Evolutionary conservation across 78 protist species (phyloP), one percentile per base, ranked within the genome.

Genomic region (Mantamonas sphyraenae): DNA sequence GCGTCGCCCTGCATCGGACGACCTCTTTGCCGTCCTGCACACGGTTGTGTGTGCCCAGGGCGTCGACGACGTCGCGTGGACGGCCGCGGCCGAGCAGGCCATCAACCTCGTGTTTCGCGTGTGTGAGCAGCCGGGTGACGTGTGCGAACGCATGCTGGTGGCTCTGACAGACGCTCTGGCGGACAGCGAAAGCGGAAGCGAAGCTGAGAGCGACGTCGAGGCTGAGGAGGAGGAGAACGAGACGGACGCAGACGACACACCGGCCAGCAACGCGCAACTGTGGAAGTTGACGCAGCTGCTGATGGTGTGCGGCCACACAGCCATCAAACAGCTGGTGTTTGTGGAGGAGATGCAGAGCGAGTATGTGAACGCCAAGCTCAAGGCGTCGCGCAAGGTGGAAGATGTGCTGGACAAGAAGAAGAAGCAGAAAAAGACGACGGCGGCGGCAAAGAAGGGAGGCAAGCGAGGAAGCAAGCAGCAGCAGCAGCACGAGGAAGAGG

Each of bases 241-340:
- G n/a, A n/a, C n/a, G n/a, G n/a, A n/a, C n/a, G n/a, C n/a, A n/a
- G n/a, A n/a, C n/a, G n/a, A n/a, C n/a, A n/a, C n/a, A n/a, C n/a
- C n/a, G n/a, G n/a, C n/a, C n/a, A n/a, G n/a, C n/a, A n/a, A n/a
- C n/a, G n/a, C n/a, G n/a, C n/a, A n/a, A n/a, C n/a, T n/a, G n/a
- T n/a, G n/a, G n/a, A n/a, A n/a, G n/a, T n/a, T n/a, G n/a, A n/a
- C n/a, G n/a, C n/a, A n/a, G n/a, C n/a, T n/a, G n/a, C n/a, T n/a
- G n/a, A n/a, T n/a, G n/a, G n/a, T n/a, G n/a, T n/a, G n/a, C 60
- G 79, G 79, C 39, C 79, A 74, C 55, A 34, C 45, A 31, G 71
- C 87, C 10, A 14, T 88, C 35, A 75, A 81, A 62, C 84, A 80
- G 47, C 70, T 84, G 42, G 87, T 64, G 24, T 51, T 57, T 40